Base-by-base conservation (phyloP, 2,329 filamentous ascomycete genomes). In the Herpotrichia juniperi region DNA sequence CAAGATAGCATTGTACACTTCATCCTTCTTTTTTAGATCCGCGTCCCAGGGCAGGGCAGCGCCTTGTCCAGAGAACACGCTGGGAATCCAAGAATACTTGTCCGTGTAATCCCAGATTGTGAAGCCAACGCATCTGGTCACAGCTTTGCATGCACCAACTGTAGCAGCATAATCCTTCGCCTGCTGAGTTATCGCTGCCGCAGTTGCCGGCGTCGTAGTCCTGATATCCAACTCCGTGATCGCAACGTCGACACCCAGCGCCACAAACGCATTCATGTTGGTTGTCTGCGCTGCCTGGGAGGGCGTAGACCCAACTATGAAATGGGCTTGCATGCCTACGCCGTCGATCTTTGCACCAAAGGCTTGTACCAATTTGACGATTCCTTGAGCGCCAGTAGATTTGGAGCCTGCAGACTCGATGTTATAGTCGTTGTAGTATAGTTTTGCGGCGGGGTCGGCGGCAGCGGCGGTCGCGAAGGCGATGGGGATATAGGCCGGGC, bases 161-260 rank as follows among this genome's bases (percentile, higher is more conserved):
- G 65, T 73, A 34, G 79, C 77, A 2, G 79, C 73, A 60, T 87
- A 88, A 71, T 88, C 86, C 26, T 74, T 73, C 5, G 80, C 14
- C 51, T 71, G 62, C 34, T 66, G 63, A 9, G 57, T 46, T 14
- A 67, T 50, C 11, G 62, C 63, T 1, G 56, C 53, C 2, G 58
- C 51, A 2, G 62, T 68, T 3, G 61, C 59, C 1, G 71, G 70
- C 1, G 63, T 62, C 25, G 42, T 56, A 24, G 72, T 60, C 26
- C 69, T 61, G 59, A 89, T 87, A 62, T 90, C 87, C 16, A 88
- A 77, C 73, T 88, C 85, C 2, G 85, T 87, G 48, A 86, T 77
- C 8, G 84, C 84, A 24, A 87, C 77, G 57, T 88, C 83, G 17
- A 82, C 76, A 16, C 77, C 78, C 19, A 82, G 71, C n/a, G 64